phyloP scores from a whole-genome alignment of 129 eudicot species.

The Ambrosia trifida region DNA sequence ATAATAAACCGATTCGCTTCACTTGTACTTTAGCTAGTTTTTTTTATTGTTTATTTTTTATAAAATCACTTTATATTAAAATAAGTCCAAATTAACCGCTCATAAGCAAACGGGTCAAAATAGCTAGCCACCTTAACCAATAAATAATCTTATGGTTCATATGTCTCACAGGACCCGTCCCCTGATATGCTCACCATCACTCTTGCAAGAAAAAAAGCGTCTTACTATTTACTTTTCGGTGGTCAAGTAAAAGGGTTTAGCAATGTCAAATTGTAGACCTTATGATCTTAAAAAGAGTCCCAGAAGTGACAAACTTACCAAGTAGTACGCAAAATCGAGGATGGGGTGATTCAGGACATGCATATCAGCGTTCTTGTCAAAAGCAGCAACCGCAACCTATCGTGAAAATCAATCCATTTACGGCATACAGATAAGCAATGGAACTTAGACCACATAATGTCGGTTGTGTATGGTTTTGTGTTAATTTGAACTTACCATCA shows the following conservation, averaged over 20 bases:
- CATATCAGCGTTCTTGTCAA: constrained; percentile 65
- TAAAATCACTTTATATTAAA: neutral
- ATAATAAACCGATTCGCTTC: neutral
- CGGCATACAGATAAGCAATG: neutral
- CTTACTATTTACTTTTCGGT: neutral
- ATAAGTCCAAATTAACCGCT: neutral
- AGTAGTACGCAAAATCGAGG: constrained; percentile 65
- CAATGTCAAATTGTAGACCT: neutral
- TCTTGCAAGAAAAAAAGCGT: neutral
- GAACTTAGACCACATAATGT: constrained; percentile 5
- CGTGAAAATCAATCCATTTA: constrained; percentile 8
- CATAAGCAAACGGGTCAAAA: neutral
- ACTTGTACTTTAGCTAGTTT: neutral
- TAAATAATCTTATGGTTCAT: neutral
- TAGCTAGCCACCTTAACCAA: neutral
- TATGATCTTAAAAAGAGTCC: neutral
- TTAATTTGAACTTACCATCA: constrained; percentile 55
- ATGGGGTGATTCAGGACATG: constrained; percentile 80
- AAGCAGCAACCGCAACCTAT: constrained; percentile 67
- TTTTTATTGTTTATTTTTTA: too few species aligned
- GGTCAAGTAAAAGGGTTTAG: neutral
- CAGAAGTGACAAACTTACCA: constrained; percentile 39
- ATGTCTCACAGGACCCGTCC: neutral
- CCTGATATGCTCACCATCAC: neutral
- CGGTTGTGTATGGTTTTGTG: neutral